Conservation (phyloP, 2,329 filamentous ascomycete species). For the Byssochlamys sp. region DNA sequence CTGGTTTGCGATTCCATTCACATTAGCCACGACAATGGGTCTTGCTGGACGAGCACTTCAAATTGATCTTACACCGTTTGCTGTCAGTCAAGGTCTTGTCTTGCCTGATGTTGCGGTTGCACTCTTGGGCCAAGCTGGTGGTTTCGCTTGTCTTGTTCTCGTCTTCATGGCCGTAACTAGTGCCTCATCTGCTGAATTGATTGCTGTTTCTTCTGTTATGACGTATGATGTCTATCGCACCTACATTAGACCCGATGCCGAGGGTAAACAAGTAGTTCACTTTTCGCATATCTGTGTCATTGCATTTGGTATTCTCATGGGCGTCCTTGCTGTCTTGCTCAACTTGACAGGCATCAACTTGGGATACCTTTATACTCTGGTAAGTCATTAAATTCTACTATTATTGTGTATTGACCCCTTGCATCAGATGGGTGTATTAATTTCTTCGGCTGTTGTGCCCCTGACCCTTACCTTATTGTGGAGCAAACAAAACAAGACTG, state of each 20-base stretch:
- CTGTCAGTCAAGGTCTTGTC: constrained; percentile 74
- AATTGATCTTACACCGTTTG: constrained; percentile 58
- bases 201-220: constrained; percentile 77
- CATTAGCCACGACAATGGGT: constrained; percentile 80
- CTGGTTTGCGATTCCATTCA: constrained; percentile 90
- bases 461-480: constrained; percentile 72
- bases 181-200: constrained; percentile 71
- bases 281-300: constrained; percentile 67
- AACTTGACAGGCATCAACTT: constrained; percentile 68
- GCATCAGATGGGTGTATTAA: constrained; percentile 93
- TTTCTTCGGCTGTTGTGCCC: constrained; percentile 73
- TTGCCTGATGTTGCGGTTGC: constrained; percentile 78
- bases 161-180: constrained; percentile 87
- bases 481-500: constrained; percentile 67
- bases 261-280: constrained; percentile 66
- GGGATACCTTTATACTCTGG: constrained; percentile 78
- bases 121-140: constrained; percentile 70
- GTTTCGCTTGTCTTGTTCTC: constrained; percentile 65
- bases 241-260: constrained; percentile 70
- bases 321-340: constrained; percentile 65
- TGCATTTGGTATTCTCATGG: constrained; percentile 67
- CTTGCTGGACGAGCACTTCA: constrained; percentile 73
- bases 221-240: constrained; percentile 84
- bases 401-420: no score
- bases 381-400: no score